Evolutionary conservation across 2,329 filamentous ascomycete species (phyloP), one percentile per base, ranked within the genome.

Genomic region (Cercospora sp.): DNA sequence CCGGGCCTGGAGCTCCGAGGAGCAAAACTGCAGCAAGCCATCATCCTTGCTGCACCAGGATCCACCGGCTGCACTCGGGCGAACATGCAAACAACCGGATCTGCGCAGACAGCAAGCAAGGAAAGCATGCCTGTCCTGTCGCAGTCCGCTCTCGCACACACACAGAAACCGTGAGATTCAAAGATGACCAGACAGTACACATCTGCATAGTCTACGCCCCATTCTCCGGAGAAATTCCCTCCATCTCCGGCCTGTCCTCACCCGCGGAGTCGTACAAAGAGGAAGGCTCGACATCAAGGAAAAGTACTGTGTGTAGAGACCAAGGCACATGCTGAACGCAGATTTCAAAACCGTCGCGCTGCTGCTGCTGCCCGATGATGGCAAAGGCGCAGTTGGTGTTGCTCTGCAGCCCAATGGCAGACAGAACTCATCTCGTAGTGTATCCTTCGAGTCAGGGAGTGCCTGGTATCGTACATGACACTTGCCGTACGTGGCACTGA

Each of bases 1-100:
- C 45, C 23, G 20, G 20, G 45, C 20, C 45, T 23, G 20, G 20
- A 51, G 45, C 45, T 51, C 45, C 45, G 45, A 51, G 45, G 20
- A 51, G 13, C 45, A 51, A 51, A 51, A 51, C 30, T 42, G 16
- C 30, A 18, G 28, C 18, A 51, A 51, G 48, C 48, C 31, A 23
- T 30, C 62, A 53, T n/a, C 18, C 48, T 20, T 30, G 53, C 53
- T n/a, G 31, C 53, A 58, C 53, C 26, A 58, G 53, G 53, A 58
- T 58, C 26, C 51, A 42, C 51, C 31, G 48, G 51, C 30, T 33
- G 31, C 48, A 57, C 13, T 64, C 48, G 61, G 61, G 61, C 61
- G 61, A 55, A 64, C 62, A 64, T 45, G 62, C 62, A 42, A 28
- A n/a, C 48, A 64, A 31, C 62, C 42, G 60, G 53, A 58, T 58